Percentiles rank a stretch among this genome's conserved stretches.
phyloP scores from a whole-genome alignment of 2,329 filamentous ascomycete species.

The Onygenales sp. region DNA sequence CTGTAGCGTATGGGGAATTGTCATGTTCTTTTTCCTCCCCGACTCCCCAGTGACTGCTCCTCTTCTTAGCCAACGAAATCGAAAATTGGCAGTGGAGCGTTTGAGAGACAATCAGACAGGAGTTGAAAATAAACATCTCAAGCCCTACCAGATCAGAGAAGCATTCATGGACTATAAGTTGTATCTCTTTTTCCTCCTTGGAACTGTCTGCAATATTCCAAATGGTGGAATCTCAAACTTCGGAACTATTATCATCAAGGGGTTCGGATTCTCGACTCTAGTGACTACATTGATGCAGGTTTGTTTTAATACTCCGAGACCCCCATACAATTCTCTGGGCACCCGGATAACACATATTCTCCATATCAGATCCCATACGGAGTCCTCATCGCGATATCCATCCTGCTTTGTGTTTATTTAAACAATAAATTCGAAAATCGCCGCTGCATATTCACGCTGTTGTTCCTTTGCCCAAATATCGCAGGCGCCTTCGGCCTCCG shows the following conservation, averaged over 20 bases:
- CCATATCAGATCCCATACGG: conserved; percentile 37
- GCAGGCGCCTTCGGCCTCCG: conserved; percentile 49
- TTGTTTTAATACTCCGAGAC: background rate
- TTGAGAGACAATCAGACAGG: conserved; percentile 50
- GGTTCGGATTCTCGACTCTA: conserved; percentile 46
- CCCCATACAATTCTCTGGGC: background rate
- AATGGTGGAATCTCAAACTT: conserved; percentile 53
- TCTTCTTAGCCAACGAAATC: conserved; percentile 42
- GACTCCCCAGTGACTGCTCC: conserved; percentile 48
- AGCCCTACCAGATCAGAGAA: conserved; percentile 46
- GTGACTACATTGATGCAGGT: conserved; percentile 46
- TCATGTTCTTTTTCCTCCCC: conserved; percentile 48
- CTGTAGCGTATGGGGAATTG: conserved; percentile 50
- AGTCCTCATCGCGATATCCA: conserved; percentile 41
- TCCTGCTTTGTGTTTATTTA: conserved; percentile 39
- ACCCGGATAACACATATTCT: background rate
- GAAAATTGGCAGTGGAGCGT: conserved; percentile 46
- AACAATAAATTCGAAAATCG: conserved; percentile 40
- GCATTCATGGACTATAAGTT: conserved; percentile 50
- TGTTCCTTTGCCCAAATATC: conserved; percentile 52
- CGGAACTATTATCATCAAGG: conserved; percentile 49
- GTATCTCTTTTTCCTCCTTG: conserved; percentile 48
- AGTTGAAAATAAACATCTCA: conserved; percentile 47
- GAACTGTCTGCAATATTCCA: conserved; percentile 40
- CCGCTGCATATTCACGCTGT: conserved; percentile 44